Evolutionary conservation across 495 filamentous ascomycete species (phyloP).

Genomic region (Hyphodiscus hymeniophilus): DNA sequence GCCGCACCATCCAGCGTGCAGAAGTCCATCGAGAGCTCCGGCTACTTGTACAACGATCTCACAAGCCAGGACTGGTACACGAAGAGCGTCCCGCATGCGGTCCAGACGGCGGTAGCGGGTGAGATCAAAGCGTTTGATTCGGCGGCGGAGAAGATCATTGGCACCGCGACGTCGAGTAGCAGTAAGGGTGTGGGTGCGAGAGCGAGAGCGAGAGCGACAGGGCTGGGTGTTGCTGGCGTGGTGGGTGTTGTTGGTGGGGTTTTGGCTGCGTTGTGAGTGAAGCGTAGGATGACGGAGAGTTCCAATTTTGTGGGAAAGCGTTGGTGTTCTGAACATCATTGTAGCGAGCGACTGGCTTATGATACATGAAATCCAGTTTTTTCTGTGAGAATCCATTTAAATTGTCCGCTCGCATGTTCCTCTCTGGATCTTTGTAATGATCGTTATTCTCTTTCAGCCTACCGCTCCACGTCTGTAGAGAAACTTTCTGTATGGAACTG

Average conservation of each 20-base stretch:
- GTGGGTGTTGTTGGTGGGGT: conserved; percentile 5
- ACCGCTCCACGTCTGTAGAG: no score
- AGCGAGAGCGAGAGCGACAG: neutral
- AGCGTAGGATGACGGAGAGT: no score
- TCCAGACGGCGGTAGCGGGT: conserved; percentile 2
- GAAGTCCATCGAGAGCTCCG: conserved; percentile 13
- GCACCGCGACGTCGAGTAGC: conserved; percentile 6
- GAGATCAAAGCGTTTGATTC: conserved; percentile 3
- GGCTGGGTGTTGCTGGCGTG: neutral
- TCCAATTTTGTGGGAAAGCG: no score
- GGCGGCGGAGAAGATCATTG: conserved; percentile 5
- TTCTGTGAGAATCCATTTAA: no score
- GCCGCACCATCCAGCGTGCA: conserved; percentile 33
- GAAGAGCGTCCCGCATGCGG: conserved; percentile 3
- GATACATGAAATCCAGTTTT: no score
- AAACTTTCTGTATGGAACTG: no score
- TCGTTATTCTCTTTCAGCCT: no score
- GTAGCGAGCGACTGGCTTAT: no score
- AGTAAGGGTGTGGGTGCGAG: neutral
- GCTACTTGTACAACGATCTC: neutral
- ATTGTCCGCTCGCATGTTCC: no score
- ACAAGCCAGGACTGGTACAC: conserved; percentile 9
- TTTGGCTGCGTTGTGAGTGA: conserved; percentile 1
- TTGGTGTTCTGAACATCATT: no score
- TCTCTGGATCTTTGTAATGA: no score